These are phyloP conservation scores for Backusella psychrophila DNA, from an alignment of 192 early-diverging fungal genomes.

Conservation along the genomic window DNA sequence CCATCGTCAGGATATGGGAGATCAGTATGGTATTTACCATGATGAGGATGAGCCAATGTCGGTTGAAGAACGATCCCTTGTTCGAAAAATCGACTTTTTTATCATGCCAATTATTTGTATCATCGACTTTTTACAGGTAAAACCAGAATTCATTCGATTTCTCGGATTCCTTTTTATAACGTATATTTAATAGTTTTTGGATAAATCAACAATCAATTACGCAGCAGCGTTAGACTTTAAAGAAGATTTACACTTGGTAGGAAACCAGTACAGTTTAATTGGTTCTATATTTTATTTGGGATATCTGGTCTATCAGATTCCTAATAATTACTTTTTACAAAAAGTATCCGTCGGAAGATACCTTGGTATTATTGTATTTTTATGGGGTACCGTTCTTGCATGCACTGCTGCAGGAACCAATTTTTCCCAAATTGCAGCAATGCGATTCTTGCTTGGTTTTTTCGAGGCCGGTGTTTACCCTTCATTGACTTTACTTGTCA, in stretches of 20 bases:
- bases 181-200: constrained; percentile 17
- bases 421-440: constrained; percentile 13
- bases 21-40: not conserved
- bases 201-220: constrained; percentile 31
- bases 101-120: constrained; percentile 27
- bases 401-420: constrained; percentile 7
- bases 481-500: constrained; percentile 11
- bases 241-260: constrained; percentile 11
- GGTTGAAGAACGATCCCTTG: constrained; percentile 12
- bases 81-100: constrained; percentile 26
- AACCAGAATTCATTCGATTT: not conserved
- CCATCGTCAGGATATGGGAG: not conserved
- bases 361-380: constrained; percentile 10
- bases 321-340: constrained; percentile 26
- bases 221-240: constrained; percentile 20
- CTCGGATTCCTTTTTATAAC: not conserved
- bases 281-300: constrained; percentile 35
- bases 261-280: constrained; percentile 24
- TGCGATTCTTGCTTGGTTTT: constrained; percentile 30
- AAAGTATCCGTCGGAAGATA: constrained; percentile 16
- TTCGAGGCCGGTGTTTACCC: constrained; percentile 30
- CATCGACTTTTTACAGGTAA: constrained; percentile 33
- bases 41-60: not conserved
- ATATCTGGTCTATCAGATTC: constrained; percentile 27
- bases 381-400: constrained; percentile 29